phyloP scores from a whole-genome alignment of 164 flowering plant genomes.

The Taxillus chinensis region DNA sequence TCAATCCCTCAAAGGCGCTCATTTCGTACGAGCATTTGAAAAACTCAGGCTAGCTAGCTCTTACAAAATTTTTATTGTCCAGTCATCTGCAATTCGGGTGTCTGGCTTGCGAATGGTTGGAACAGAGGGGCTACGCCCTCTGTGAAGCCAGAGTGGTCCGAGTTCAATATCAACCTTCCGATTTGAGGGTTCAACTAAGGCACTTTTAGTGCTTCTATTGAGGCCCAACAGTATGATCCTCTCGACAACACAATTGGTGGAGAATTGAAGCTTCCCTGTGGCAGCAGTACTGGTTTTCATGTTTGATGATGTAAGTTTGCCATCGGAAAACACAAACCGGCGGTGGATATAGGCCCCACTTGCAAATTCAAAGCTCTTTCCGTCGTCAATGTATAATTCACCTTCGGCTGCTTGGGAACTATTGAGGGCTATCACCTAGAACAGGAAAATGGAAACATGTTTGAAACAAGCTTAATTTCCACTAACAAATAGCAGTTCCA shows the following conservation, averaged over 20 bases:
- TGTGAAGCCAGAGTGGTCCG: constrained; percentile 54
- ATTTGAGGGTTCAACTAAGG: constrained; percentile 59
- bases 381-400: constrained; percentile 86
- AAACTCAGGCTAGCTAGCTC: neutral
- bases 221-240: constrained; percentile 77
- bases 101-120: constrained; percentile 71
- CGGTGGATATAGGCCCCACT: constrained; percentile 84
- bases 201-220: constrained; percentile 32
- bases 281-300: constrained; percentile 16
- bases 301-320: constrained; percentile 55
- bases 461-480: neutral
- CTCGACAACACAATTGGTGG: constrained; percentile 53
- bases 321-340: constrained; percentile 62
- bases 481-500: neutral
- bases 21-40: no score
- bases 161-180: constrained; percentile 43
- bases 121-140: constrained; percentile 22
- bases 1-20: no score
- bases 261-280: constrained; percentile 23
- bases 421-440: constrained; percentile 82
- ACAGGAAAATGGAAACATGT: neutral
- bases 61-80: constrained; percentile 68
- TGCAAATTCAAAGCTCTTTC: constrained; percentile 76
- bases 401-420: constrained; percentile 84
- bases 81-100: constrained; percentile 61